Conservation (phyloP, 306 rosid species). For the Fragaria nilgerrensis region DNA sequence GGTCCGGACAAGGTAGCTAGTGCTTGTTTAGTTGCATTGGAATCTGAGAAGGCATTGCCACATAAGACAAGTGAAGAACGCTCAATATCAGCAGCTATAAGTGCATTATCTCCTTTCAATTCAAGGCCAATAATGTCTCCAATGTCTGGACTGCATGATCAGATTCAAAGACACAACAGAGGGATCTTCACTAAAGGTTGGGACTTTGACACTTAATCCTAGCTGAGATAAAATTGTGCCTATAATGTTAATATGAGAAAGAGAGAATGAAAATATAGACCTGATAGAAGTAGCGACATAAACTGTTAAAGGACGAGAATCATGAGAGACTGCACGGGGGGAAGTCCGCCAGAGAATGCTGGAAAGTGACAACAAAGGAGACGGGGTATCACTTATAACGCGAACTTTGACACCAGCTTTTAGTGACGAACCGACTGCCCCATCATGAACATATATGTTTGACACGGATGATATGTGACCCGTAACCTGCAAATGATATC, state of each 20-base stretch:
- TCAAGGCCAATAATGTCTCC: conserved; percentile 30
- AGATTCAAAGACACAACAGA: neutral
- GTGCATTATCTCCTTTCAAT: conserved; percentile 31
- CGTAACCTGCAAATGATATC: conserved; percentile 30
- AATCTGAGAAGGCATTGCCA: conserved; percentile 45
- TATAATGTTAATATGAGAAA: neutral
- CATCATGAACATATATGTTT: conserved; percentile 51
- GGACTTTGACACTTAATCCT: neutral
- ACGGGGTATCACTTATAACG: conserved; percentile 44
- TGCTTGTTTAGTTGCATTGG: conserved; percentile 35
- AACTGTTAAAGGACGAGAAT: conserved; percentile 49
- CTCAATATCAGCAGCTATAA: conserved; percentile 47
- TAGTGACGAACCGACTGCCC: conserved; percentile 42
- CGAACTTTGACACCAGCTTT: conserved; percentile 41
- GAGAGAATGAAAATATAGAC: conserved; percentile 10
- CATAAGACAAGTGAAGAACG: conserved; percentile 46
- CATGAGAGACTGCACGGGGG: conserved; percentile 43
- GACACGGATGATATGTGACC: conserved; percentile 43
- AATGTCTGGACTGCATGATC: conserved; percentile 36
- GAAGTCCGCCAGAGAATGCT: conserved; percentile 37
- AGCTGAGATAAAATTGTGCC: neutral
- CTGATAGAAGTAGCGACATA: conserved; percentile 40
- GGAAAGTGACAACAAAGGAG: conserved; percentile 44
- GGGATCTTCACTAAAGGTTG: neutral
- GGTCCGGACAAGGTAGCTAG: conserved; percentile 41